phyloP scores from a whole-genome alignment of 1,284 basidiomycete genomes.

The Sporisorium sorghi region DNA sequence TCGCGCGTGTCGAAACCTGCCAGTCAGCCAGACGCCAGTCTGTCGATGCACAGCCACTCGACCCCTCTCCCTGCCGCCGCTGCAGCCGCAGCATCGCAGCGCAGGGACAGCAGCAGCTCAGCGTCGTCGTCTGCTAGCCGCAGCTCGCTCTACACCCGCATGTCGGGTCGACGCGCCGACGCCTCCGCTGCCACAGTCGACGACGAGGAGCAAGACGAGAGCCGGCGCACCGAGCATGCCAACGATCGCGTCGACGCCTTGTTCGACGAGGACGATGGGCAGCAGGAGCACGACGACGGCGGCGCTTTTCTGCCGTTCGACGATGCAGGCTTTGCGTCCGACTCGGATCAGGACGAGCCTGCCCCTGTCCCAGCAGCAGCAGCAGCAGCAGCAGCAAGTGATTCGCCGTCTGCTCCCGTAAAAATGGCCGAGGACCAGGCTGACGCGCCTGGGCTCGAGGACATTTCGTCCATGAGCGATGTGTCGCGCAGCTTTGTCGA shows the following conservation, averaged over 20 bases:
- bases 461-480: slow-evolving; percentile 23
- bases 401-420: not conserved
- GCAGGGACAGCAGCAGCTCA: slow-evolving; percentile 17
- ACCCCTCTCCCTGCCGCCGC: slow-evolving; percentile 20
- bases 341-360: slow-evolving; percentile 30
- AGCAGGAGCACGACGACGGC: slow-evolving; percentile 7
- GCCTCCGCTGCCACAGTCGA: not conserved
- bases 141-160: slow-evolving; percentile 25
- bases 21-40: slow-evolving; percentile 8
- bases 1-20: not conserved
- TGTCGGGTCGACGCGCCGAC: slow-evolving; percentile 24
- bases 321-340: slow-evolving; percentile 33
- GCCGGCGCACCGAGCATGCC: not conserved
- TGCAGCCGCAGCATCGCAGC: slow-evolving; percentile 8
- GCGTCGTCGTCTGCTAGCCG: slow-evolving; percentile 13
- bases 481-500: slow-evolving; percentile 32
- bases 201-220: slow-evolving; percentile 7
- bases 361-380: not conserved
- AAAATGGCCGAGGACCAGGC: not conserved
- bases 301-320: slow-evolving; percentile 12
- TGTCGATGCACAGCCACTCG: slow-evolving; percentile 22
- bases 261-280: not conserved
- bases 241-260: not conserved
- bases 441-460: not conserved
- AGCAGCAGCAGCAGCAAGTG: not conserved